phyloP scores from a whole-genome alignment of 768 basidiomycete species.

The Russula sp. region DNA sequence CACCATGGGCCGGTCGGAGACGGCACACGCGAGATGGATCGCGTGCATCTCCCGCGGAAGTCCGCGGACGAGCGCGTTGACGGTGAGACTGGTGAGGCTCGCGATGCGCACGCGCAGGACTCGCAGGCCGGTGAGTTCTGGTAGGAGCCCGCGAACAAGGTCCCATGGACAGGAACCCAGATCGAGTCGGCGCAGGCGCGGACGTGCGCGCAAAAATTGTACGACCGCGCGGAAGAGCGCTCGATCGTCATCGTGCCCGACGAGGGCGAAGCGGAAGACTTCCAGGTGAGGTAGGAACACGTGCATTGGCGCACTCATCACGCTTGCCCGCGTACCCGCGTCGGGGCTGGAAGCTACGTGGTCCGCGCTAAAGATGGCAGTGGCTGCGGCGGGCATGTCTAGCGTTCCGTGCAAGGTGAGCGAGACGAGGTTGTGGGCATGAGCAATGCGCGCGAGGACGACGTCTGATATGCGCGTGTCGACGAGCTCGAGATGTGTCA shows the following conservation, averaged over 20 bases:
- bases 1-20: conserved; percentile 48
- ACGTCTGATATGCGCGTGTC: conserved; percentile 62
- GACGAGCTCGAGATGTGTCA: conserved; percentile 65
- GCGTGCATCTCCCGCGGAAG: conserved; percentile 42
- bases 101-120: conserved; percentile 55
- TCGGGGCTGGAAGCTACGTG: conserved; percentile 46
- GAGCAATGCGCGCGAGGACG: conserved; percentile 57
- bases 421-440: conserved; percentile 54
- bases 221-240: conserved; percentile 49
- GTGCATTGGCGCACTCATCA: conserved; percentile 30
- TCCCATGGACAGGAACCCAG: conserved; percentile 65
- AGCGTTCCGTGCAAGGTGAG: conserved; percentile 63
- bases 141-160: conserved; percentile 45
- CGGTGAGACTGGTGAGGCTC: conserved; percentile 38
- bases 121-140: conserved; percentile 45
- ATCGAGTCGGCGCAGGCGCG: conserved; percentile 49
- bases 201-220: conserved; percentile 46
- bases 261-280: conserved; percentile 56
- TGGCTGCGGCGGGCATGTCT: conserved; percentile 50
- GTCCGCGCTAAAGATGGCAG: conserved; percentile 56
- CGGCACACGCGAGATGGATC: conserved; percentile 45
- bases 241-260: conserved; percentile 55
- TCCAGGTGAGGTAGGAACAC: conserved; percentile 59
- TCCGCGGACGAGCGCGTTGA: conserved; percentile 34
- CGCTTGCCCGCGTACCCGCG: background rate